A percentile compares a stretch with the other conserved stretches of the same genome.
Conservation (phyloP, 208 protist species). For the Phytomonas francai region DNA sequence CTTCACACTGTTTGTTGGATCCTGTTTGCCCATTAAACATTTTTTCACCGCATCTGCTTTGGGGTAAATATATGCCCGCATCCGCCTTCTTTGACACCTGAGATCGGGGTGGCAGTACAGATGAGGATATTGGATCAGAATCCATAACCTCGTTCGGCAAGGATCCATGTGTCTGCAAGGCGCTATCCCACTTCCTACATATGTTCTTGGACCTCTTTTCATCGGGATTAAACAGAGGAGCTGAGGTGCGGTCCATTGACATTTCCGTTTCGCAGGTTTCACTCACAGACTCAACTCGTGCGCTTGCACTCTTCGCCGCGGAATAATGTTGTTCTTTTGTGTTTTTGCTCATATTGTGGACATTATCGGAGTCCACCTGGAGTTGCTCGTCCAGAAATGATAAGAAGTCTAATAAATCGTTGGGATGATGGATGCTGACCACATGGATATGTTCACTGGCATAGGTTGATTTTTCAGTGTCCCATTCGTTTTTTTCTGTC, state of each 20-base stretch:
- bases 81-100: background rate
- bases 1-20: background rate
- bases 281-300: background rate
- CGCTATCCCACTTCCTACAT: background rate
- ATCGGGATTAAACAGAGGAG: background rate
- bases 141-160: background rate
- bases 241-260: background rate
- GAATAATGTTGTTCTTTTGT: background rate
- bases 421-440: constrained; percentile 17
- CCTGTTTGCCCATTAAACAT: background rate
- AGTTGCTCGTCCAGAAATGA: constrained; percentile 2
- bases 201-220: background rate
- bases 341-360: background rate
- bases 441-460: constrained; percentile 23
- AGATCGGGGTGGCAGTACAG: background rate
- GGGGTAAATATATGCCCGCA: background rate
- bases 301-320: background rate
- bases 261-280: background rate
- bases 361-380: background rate
- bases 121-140: background rate
- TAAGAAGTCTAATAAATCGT: constrained; percentile 29
- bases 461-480: constrained; percentile 8
- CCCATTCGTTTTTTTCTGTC: background rate
- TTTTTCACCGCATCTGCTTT: background rate
- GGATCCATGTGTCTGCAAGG: background rate